These are phyloP conservation scores for Penicillium crustosum DNA, from an alignment of 2,329 filamentous ascomycete species.

Conservation along the genomic window DNA sequence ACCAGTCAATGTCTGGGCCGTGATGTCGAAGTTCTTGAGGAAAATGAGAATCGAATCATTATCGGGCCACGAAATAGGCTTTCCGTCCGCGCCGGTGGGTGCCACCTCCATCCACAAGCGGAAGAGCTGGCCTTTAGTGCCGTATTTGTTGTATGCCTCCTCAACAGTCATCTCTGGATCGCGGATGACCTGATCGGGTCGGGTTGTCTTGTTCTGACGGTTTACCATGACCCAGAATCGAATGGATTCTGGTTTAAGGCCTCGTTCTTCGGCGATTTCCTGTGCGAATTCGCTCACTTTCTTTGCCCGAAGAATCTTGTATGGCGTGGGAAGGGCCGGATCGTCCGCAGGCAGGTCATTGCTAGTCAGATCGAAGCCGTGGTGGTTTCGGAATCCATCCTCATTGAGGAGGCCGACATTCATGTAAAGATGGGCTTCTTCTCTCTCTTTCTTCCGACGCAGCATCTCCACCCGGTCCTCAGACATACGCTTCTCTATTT, in stretches of 20 bases:
- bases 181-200: slow-evolving; percentile 82
- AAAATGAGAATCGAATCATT: slow-evolving; percentile 74
- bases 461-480: slow-evolving; percentile 78
- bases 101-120: slow-evolving; percentile 84
- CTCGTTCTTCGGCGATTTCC: slow-evolving; percentile 68
- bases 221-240: slow-evolving; percentile 98
- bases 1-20: slow-evolving; percentile 71
- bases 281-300: slow-evolving; percentile 73
- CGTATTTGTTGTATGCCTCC: slow-evolving; percentile 69
- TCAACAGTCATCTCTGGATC: slow-evolving; percentile 76
- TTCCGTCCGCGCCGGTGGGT: slow-evolving; percentile 66
- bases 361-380: slow-evolving; percentile 78
- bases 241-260: slow-evolving; percentile 66
- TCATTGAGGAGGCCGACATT: slow-evolving; percentile 78
- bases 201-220: slow-evolving; percentile 92
- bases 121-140: slow-evolving; percentile 66
- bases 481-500: slow-evolving; percentile 67
- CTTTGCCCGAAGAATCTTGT: slow-evolving; percentile 72
- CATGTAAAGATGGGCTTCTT: slow-evolving; percentile 93
- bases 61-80: slow-evolving; percentile 64
- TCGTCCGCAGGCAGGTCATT: slow-evolving; percentile 64
- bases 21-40: slow-evolving; percentile 85
- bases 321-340: slow-evolving; percentile 67
- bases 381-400: slow-evolving; percentile 74
- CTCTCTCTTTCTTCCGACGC: slow-evolving; percentile 78